A percentile compares a stretch with the other conserved stretches of the same genome.
Conservation (phyloP, 179 eudicot species). For the Sideroxylon spinosum region DNA sequence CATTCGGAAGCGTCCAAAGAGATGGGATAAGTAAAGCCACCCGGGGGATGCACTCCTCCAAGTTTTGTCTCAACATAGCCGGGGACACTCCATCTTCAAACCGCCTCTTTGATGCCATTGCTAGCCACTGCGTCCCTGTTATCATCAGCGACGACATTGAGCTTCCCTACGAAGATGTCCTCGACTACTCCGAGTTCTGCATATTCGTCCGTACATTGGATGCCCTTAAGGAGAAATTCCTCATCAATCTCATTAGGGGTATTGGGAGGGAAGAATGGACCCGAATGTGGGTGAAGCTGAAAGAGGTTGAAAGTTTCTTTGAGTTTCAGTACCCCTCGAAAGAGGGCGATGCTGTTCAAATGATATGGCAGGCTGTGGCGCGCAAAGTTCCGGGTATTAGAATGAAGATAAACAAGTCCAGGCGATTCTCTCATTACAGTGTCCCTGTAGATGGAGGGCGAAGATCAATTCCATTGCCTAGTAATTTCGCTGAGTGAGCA, state of each 20-base stretch:
- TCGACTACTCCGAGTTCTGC: conserved; percentile 81
- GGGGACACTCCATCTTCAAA: conserved; percentile 95
- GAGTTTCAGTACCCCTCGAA: conserved; percentile 67
- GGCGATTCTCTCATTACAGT: conserved; percentile 38
- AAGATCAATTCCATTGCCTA: conserved; percentile 24
- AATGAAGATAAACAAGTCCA: conserved; percentile 43
- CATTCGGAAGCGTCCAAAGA: conserved; percentile 62
- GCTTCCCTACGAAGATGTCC: conserved; percentile 77
- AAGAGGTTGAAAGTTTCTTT: conserved; percentile 58
- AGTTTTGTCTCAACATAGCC: conserved; percentile 90
- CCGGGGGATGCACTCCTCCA: conserved; percentile 75
- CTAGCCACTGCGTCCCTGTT: conserved; percentile 91
- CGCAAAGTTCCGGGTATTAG: conserved; percentile 59
- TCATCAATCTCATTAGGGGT: conserved; percentile 57
- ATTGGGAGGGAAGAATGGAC: conserved; percentile 77
- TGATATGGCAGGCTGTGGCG: conserved; percentile 73
- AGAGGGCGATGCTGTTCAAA: conserved; percentile 77
- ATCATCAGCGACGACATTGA: conserved; percentile 83
- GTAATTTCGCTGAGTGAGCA: conserved; percentile 24
- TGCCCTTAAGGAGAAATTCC: conserved; percentile 56
- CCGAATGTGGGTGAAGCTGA: conserved; percentile 63
- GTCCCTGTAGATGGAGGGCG: conserved; percentile 1
- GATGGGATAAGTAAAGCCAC: conserved; percentile 59
- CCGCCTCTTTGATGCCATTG: conserved; percentile 91
- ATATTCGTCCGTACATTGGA: conserved; percentile 64